A percentile compares a stretch with the other conserved stretches of the same genome.
These are phyloP conservation scores for Aspergillus transmontanensis DNA, from an alignment of 2,329 filamentous ascomycete genomes.

Conservation along the genomic window DNA sequence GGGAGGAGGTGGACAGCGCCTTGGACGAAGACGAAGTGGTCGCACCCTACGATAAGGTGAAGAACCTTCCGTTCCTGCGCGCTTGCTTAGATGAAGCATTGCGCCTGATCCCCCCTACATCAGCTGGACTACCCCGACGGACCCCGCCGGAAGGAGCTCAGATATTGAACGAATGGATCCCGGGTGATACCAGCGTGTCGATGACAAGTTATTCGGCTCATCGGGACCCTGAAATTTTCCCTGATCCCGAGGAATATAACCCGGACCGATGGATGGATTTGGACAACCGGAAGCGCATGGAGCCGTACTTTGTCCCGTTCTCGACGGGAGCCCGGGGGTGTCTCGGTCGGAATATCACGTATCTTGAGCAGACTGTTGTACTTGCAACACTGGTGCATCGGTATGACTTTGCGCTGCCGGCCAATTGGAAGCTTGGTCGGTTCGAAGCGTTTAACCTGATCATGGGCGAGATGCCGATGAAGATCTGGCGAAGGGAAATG, in stretches of 20 bases:
- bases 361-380: constrained; percentile 50
- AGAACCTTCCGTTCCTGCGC: constrained; percentile 52
- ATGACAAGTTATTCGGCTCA: constrained; percentile 44
- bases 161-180: constrained; percentile 46
- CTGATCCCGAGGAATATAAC: constrained; percentile 35
- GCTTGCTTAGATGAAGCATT: constrained; percentile 54
- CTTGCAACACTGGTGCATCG: constrained; percentile 48
- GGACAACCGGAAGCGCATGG: constrained; percentile 36
- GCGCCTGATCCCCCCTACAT: constrained; percentile 44
- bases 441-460: constrained; percentile 22
- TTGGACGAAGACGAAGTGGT: constrained; percentile 45
- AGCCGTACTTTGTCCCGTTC: constrained; percentile 43
- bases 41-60: constrained; percentile 51
- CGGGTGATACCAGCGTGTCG: constrained; percentile 45
- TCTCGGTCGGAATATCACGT: constrained; percentile 42
- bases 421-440: constrained; percentile 31
- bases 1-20: constrained; percentile 48
- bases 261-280: constrained; percentile 44
- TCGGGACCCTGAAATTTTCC: constrained; percentile 36
- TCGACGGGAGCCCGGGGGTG: constrained; percentile 40
- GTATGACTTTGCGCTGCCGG: constrained; percentile 44
- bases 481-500: constrained; percentile 7
- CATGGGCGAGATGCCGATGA: constrained; percentile 21
- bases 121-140: constrained; percentile 42
- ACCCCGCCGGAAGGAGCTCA: constrained; percentile 45